Percentiles rank a stretch among this genome's conserved stretches.
Evolutionary conservation across 2,329 filamentous ascomycete species (phyloP).

Genomic region (Pyricularia sp.): DNA sequence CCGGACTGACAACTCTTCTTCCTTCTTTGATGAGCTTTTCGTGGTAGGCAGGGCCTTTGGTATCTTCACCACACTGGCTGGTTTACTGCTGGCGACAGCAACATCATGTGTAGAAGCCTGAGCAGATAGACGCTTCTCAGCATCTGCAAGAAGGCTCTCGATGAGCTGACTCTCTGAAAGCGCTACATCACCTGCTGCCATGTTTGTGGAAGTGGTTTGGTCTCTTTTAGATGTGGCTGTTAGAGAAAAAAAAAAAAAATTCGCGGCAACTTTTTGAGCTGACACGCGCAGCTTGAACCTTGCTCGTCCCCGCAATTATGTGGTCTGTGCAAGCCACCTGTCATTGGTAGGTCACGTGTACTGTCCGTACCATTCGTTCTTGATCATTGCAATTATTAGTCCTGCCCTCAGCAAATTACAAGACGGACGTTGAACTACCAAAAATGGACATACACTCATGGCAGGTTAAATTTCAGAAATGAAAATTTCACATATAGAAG

Average conservation of each 20-base stretch:
- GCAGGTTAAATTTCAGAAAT: neutral
- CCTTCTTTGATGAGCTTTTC: constrained; percentile 7
- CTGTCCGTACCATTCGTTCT: neutral
- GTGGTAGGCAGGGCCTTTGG: neutral
- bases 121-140: constrained; percentile 21
- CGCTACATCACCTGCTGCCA: constrained; percentile 12
- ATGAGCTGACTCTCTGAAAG: constrained; percentile 22
- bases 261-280: neutral
- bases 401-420: no score
- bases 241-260: neutral
- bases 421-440: no score
- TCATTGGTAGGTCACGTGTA: neutral
- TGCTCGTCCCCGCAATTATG: neutral
- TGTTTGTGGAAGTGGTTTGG: constrained; percentile 6
- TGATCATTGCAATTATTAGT: no score
- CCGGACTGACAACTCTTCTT: constrained; percentile 15
- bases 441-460: neutral
- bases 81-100: constrained; percentile 6
- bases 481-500: neutral
- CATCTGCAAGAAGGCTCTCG: constrained; percentile 23
- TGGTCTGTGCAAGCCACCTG: neutral
- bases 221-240: neutral
- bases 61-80: constrained; percentile 5
- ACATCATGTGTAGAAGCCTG: constrained; percentile 8
- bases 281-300: neutral